phyloP scores from a whole-genome alignment of 225 moss, liverwort and hornwort species.

The Bryoerythrophyllum caledonicum region DNA sequence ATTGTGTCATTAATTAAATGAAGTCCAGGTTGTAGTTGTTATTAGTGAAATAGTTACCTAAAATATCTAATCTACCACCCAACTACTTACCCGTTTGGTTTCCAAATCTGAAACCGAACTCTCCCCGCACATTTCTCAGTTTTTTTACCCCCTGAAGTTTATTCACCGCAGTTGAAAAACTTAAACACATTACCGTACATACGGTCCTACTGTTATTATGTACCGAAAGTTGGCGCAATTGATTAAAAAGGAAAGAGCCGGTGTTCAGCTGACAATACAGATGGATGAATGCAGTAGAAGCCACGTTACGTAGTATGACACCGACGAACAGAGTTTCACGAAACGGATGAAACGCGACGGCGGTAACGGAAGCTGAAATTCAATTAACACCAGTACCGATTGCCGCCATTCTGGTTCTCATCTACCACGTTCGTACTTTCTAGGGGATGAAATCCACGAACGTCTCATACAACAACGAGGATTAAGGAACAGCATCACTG shows the following conservation, averaged over 20 bases:
- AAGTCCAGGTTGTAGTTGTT: not conserved
- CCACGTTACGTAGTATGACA: too few relatives aligned
- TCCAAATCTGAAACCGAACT: not conserved
- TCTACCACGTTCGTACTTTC: not conserved
- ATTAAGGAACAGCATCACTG: not conserved
- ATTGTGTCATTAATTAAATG: not conserved
- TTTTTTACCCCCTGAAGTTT: too few relatives aligned
- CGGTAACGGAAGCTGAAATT: not conserved
- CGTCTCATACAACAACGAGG: too few relatives aligned
- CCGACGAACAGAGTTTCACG: not conserved
- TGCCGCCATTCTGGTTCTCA: not conserved
- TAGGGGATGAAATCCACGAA: not conserved
- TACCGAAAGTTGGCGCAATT: too few relatives aligned
- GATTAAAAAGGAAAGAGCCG: constrained; percentile 28
- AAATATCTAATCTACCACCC: not conserved
- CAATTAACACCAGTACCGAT: not conserved
- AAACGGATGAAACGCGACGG: not conserved
- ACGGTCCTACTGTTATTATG: too few relatives aligned
- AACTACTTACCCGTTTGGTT: not conserved
- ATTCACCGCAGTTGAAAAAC: too few relatives aligned
- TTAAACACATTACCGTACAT: too few relatives aligned
- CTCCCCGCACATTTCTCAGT: not conserved
- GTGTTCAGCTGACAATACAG: constrained; percentile 17
- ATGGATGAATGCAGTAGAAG: constrained; percentile 22
- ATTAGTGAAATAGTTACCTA: not conserved